Evolutionary conservation across 495 filamentous ascomycete genomes (phyloP), one percentile per base, ranked within the genome.

Genomic region (Xylaria castorea): DNA sequence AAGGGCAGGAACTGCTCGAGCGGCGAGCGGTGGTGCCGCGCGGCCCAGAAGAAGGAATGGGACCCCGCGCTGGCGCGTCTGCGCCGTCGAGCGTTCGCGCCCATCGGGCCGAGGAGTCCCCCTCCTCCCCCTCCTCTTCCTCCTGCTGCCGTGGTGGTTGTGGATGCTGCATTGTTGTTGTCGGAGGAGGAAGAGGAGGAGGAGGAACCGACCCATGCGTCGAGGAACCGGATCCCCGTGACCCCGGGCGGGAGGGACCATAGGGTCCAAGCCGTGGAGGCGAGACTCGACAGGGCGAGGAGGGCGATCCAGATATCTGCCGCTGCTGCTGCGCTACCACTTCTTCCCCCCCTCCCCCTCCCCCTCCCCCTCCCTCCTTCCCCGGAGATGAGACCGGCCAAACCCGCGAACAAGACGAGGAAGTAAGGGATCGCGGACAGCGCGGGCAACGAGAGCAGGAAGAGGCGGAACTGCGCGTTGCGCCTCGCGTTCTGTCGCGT

Each of bases 371-470:
- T 36, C 34, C 34, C 8, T 7, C 34, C 5, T 7, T 20, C 16
- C 14, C 18, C 11, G 3, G 58, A 61, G 2, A 61, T 18, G 42
- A 27, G 7, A 0, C 36, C 16, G 22, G 48, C 40, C 5, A 71
- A 18, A 0, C 30, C 42, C 0, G 5, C 74, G 36, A 89, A 72
- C 12, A 92, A 75, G 27, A 85, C 74, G 34, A 87, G 80, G 22
- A 91, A 38, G 74, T 91, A 92, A 11, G 87, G 81, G 7, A 87
- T 58, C 2, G 82, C 73, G 68, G 86, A 82, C 38, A 89, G 57
- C 50, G 87, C 64, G 32, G 91, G 88, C 44, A 94, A 80, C 14
- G 75, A 74, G 72, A 92, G 84, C 71, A 94, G 90, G 36, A 87
- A 70, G 62, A 82, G 75, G 66, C 81, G 85, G 82, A 91, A 93